Evolutionary conservation across 352 stramenopile species (phyloP), one percentile per base, ranked within the genome.

Genomic region (Pythium apleroticum): DNA sequence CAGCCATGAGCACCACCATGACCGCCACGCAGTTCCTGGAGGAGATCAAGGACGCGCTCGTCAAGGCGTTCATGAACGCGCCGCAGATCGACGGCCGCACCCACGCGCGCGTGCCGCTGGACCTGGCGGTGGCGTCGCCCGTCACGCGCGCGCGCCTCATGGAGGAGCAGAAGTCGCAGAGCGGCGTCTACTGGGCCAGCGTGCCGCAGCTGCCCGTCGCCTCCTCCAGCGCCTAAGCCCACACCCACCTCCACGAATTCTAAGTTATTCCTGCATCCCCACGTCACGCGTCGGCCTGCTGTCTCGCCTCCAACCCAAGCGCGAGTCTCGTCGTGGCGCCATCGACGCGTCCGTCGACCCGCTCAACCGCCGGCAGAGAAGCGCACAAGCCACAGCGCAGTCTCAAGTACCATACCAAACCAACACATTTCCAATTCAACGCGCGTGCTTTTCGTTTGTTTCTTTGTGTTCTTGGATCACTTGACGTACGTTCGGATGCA

Each of bases 51-150:
- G 62, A 87, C n/a, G 73, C 72, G 25, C 58, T 92, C 25, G 69
- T 92, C 17, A 72, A 65, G 31, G 84, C 84, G 46, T 92, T 92
- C 63, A 90, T 92, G 84, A 89, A 84, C 68, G 84, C 78, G 30
- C 84, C 84, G 57, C 84, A 92, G 70, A 72, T 92, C 57, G 84
- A 92, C 64, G 76, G 62, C 24, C 84, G 83, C 63, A 82, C 79
- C 53, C 68, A 65, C 39, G 81, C 73, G 1, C 79, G 84, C 43
- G 84, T 92, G 49, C 84, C 84, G 0, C 71, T 90, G 63, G 84
- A 92, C 53, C 68, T 90, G 37, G 78, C 68, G 24, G 76, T 86
- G 46, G 50, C 43, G 8, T 87, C 76, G 49, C 72, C 77, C 60
- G 68, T 66, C 22, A 75, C 79, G 12, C 79, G 76, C n/a, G 66